Evolutionary conservation across 1,284 basidiomycete genomes (phyloP).

Genomic region (Laetiporus sulphureus): DNA sequence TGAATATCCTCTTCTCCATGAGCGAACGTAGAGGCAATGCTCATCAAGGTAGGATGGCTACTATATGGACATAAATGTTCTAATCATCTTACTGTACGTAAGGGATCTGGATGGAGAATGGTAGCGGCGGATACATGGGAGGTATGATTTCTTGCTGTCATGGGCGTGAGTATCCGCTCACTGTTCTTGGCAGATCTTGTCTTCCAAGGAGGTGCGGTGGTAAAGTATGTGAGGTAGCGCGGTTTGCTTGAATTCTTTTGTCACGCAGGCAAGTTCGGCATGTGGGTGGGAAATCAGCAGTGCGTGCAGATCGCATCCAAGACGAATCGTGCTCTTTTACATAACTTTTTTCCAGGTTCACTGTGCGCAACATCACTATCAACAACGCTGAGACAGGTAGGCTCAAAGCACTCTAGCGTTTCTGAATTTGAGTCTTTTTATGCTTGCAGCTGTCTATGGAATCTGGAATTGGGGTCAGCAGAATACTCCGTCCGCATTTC

Average conservation of each 20-base stretch:
- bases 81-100: not conserved
- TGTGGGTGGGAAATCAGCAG: slow-evolving; percentile 63
- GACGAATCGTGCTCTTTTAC: not conserved
- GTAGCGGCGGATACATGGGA: slow-evolving; percentile 69
- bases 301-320: slow-evolving; percentile 30
- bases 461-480: slow-evolving; percentile 54
- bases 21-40: slow-evolving; percentile 46
- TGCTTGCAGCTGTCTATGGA: slow-evolving; percentile 17
- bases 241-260: too few species aligned
- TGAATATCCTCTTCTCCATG: slow-evolving; percentile 56
- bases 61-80: not conserved
- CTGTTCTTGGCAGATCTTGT: slow-evolving; percentile 38
- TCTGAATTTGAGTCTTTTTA: slow-evolving; percentile 1
- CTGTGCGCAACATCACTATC: slow-evolving; percentile 48
- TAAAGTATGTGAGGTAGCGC: too few species aligned
- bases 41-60: slow-evolving; percentile 36
- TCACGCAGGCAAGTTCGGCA: slow-evolving; percentile 24
- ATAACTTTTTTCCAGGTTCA: slow-evolving; percentile 31
- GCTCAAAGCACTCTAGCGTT: slow-evolving; percentile 7
- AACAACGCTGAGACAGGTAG: slow-evolving; percentile 44
- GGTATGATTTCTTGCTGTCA: slow-evolving; percentile 24
- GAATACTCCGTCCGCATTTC: not conserved
- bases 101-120: slow-evolving; percentile 72
- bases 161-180: too few species aligned
- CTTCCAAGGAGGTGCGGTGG: slow-evolving; percentile 53